A percentile compares a stretch with the other conserved stretches of the same genome.
Evolutionary conservation across 2,329 filamentous ascomycete genomes (phyloP).

Genomic region (Capronia coronata): DNA sequence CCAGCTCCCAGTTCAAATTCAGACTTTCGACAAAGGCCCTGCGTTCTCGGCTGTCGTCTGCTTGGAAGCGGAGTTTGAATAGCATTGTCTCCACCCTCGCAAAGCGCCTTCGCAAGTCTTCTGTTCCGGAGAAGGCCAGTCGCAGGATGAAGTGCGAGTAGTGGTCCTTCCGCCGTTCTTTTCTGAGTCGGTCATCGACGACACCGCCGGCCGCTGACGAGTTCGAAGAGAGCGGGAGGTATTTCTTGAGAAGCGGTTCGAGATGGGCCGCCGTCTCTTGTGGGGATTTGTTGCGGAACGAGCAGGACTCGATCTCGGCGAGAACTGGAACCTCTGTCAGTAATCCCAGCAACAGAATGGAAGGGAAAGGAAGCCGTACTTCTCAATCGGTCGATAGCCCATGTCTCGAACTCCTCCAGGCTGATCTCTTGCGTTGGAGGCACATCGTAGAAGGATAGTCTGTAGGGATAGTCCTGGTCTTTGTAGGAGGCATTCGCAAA

Average conservation of each 20-base stretch:
- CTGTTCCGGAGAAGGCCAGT: slow-evolving; percentile 83
- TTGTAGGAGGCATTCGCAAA: slow-evolving; percentile 73
- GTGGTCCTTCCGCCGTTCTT: slow-evolving; percentile 87
- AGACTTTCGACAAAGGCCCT: slow-evolving; percentile 69
- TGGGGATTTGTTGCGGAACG: slow-evolving; percentile 83
- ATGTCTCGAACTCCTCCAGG: slow-evolving; percentile 96
- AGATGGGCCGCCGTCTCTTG: slow-evolving; percentile 78
- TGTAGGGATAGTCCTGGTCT: slow-evolving; percentile 71
- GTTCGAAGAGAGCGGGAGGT: slow-evolving; percentile 72
- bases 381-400: slow-evolving; percentile 88
- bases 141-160: slow-evolving; percentile 97
- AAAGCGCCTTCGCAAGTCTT: slow-evolving; percentile 83
- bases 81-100: slow-evolving; percentile 80
- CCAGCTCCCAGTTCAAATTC: slow-evolving; percentile 76
- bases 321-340: slow-evolving; percentile 31
- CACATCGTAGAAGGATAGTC: slow-evolving; percentile 84
- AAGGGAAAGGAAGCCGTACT: slow-evolving; percentile 44
- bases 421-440: slow-evolving; percentile 92
- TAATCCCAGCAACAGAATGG: background rate
- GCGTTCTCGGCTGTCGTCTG: slow-evolving; percentile 68
- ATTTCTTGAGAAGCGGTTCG: slow-evolving; percentile 78
- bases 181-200: slow-evolving; percentile 48
- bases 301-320: slow-evolving; percentile 71
- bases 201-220: slow-evolving; percentile 53
- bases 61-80: slow-evolving; percentile 73